phyloP scores from a whole-genome alignment of 139 green algal genomes.

The Mychonastes homosphaera region DNA sequence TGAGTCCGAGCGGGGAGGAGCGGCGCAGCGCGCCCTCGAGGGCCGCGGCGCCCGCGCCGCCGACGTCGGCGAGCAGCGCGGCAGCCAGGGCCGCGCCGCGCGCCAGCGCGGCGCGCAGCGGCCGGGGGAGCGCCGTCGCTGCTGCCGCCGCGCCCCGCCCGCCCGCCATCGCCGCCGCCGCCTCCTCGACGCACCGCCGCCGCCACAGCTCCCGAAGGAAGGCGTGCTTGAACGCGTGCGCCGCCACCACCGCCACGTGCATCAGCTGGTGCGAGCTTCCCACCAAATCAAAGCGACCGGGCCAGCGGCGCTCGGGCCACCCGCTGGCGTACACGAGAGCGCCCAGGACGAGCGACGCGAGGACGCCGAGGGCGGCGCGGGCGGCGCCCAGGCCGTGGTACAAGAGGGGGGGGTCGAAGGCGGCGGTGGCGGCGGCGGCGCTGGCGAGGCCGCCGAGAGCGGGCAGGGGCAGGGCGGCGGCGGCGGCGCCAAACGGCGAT shows the following conservation, averaged over 20 bases:
- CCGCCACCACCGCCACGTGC: constrained; percentile 11
- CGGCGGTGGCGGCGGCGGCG: background rate
- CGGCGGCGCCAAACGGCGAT: background rate
- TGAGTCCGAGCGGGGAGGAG: too few relatives aligned
- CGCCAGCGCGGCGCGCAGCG: too few relatives aligned
- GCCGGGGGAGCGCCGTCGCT: too few relatives aligned
- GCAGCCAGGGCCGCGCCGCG: too few relatives aligned
- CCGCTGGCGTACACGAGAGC: constrained; percentile 13
- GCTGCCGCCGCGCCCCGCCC: too few relatives aligned
- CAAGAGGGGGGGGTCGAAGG: background rate
- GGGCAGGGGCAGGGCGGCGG: background rate
- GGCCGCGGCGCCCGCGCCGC: too few relatives aligned
- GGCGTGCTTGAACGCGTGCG: constrained; percentile 17
- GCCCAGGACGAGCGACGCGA: constrained; percentile 9
- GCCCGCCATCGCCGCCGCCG: too few relatives aligned
- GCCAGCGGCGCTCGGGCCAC: constrained; percentile 11
- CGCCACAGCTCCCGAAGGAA: constrained; percentile 16
- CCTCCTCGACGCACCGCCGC: background rate
- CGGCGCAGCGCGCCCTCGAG: too few relatives aligned
- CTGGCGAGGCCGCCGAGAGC: background rate
- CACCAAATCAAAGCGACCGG: constrained; percentile 6
- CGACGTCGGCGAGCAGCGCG: too few relatives aligned
- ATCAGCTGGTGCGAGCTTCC: constrained; percentile 16
- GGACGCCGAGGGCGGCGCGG: background rate
- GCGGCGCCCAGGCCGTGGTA: background rate